Percentiles rank a stretch among this genome's conserved stretches.
These are phyloP conservation scores for Fusarium fracticaudum DNA, from an alignment of 2,329 filamentous ascomycete genomes.

Conservation along the genomic window DNA sequence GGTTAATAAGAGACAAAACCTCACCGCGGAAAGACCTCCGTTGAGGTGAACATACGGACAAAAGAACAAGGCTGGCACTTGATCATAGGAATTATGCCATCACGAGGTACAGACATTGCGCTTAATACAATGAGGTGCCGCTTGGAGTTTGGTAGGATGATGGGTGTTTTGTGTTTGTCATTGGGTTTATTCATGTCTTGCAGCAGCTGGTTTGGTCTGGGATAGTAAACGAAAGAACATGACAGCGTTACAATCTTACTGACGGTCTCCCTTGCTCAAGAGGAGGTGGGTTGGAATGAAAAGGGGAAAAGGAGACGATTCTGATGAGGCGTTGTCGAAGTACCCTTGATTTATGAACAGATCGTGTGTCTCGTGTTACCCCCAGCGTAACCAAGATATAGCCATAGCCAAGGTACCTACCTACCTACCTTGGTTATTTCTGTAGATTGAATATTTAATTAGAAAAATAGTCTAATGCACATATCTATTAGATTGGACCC, in stretches of 20 bases:
- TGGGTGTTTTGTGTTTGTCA: conserved; percentile 20
- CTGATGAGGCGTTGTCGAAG: not conserved
- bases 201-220: not conserved
- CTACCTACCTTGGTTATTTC: not conserved
- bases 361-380: not conserved
- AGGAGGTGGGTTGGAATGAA: not conserved
- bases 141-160: conserved; percentile 3
- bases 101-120: conserved; percentile 30
- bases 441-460: not conserved
- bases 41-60: conserved; percentile 12
- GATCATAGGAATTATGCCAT: conserved; percentile 35
- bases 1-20: not conserved
- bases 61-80: conserved; percentile 24
- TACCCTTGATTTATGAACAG: not conserved
- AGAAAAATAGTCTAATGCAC: not conserved
- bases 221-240: not conserved
- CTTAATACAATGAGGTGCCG: not conserved
- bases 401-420: not conserved
- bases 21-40: not conserved
- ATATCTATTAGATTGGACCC: not conserved
- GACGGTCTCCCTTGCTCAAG: not conserved
- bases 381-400: not conserved
- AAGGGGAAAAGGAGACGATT: not conserved
- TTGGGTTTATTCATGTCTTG: conserved; percentile 1
- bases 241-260: not conserved